These are phyloP conservation scores for Malus fusca DNA, from an alignment of 306 rosid species.

Conservation along the genomic window DNA sequence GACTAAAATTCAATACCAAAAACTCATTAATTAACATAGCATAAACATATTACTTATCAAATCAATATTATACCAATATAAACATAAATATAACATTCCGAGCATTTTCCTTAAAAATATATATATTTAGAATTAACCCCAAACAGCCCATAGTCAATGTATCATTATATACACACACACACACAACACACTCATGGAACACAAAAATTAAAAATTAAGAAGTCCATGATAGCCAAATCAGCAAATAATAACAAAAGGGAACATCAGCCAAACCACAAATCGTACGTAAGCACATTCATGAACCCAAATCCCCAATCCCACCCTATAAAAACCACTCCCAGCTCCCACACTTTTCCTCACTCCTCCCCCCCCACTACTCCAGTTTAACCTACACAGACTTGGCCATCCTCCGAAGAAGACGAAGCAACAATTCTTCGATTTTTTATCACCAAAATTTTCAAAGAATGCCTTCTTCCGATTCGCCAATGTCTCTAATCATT, in stretches of 20 bases:
- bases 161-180: neutral
- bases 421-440: neutral
- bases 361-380: neutral
- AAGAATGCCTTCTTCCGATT: conserved; percentile 35
- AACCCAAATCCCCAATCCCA: conserved; percentile 8
- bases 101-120: too few relatives aligned
- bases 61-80: too few relatives aligned
- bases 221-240: conserved; percentile 21
- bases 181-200: neutral
- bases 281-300: conserved; percentile 25
- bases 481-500: conserved; percentile 22
- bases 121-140: neutral
- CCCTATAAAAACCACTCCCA: conserved; percentile 28
- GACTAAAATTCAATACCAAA: too few relatives aligned
- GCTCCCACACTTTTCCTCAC: conserved; percentile 18
- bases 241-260: neutral
- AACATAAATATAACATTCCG: too few relatives aligned
- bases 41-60: too few relatives aligned
- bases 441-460: neutral
- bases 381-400: neutral
- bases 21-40: too few relatives aligned
- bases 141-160: neutral
- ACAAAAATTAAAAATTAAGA: neutral
- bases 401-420: neutral
- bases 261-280: neutral